These are phyloP conservation scores for Tulasnella sp. DNA, from an alignment of 768 basidiomycete species.

Conservation along the genomic window DNA sequence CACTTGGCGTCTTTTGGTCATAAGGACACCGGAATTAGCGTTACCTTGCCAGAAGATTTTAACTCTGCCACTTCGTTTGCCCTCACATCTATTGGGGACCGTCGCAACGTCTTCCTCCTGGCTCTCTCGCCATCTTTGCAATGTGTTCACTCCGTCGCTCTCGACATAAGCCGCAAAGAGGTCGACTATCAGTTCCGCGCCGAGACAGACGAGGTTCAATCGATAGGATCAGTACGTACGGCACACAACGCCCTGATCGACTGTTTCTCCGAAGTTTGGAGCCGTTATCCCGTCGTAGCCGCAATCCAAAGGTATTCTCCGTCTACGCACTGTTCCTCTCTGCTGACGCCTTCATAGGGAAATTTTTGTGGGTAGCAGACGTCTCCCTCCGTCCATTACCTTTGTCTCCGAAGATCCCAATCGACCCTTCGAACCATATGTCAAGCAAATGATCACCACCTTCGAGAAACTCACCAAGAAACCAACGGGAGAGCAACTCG, in stretches of 20 bases:
- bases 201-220: constrained; percentile 22
- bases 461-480: constrained; percentile 44
- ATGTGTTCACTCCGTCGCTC: constrained; percentile 32
- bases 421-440: constrained; percentile 27
- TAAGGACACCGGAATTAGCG: constrained; percentile 30
- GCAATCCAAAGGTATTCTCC: constrained; percentile 5
- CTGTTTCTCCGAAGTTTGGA: constrained; percentile 15
- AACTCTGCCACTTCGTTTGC: constrained; percentile 18
- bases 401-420: not conserved
- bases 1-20: constrained; percentile 50
- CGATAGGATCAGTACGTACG: not conserved
- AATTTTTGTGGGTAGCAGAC: not conserved
- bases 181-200: constrained; percentile 47
- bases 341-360: not conserved
- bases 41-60: constrained; percentile 26
- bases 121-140: constrained; percentile 28
- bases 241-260: constrained; percentile 9
- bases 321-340: not conserved
- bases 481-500: constrained; percentile 31
- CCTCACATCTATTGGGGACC: constrained; percentile 37
- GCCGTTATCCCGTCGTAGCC: constrained; percentile 13
- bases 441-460: constrained; percentile 32
- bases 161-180: constrained; percentile 43
- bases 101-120: constrained; percentile 35
- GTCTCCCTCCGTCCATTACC: not conserved